Base-by-base conservation (phyloP, 2,329 filamentous ascomycete genomes). In the Botrytis tulipae region DNA sequence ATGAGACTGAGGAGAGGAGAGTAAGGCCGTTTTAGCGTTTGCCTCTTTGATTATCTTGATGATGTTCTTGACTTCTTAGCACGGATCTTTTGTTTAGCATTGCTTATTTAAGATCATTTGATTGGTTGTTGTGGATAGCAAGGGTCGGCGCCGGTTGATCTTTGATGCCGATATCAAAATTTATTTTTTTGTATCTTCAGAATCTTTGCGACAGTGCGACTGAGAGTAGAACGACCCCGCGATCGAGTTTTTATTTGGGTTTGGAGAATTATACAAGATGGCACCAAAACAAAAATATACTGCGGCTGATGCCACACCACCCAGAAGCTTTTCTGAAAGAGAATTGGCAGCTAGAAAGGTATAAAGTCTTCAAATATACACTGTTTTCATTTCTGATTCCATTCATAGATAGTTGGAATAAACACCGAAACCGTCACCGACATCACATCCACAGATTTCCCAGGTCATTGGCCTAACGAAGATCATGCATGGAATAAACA, bases 381-480 rank as follows among this genome's bases (percentile, higher is more conserved):
- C 20, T 70, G 44, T 37, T 46, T 66, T 57, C 32, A 67, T 46
- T 42, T 63, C 70, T 71, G 59, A 77, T 42, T n/a, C 14, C 70
- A 18, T 75, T 46, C 42, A 46, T 71, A 97, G 93, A 92, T 93
- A 78, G 91, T 99, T 80, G 90, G 91, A 78, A 91, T 99, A 84
- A 93, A 96, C 83, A 86, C 90, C 78, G 96, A 99, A 84, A 98
- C 93, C 35, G 92, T 99, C 80, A 93, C 92, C 78, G 90, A 98
- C 84, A 92, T 95, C 79, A 88, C 91, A 75, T 96, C 94, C 65
- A 97, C 91, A 79, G 95, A 98, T 82, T 97, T 95, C 82, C 97
- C 97, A 25, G 92, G 92, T 77, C 94, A 97, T 83, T 96, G 91
- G 85, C 92, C 93, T 4, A 93, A 93, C 78, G 96, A 98, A 85